A percentile compares a stretch with the other conserved stretches of the same genome.
phyloP scores from a whole-genome alignment of 495 filamentous ascomycete genomes.

The Aspergillus olivimuriae region DNA sequence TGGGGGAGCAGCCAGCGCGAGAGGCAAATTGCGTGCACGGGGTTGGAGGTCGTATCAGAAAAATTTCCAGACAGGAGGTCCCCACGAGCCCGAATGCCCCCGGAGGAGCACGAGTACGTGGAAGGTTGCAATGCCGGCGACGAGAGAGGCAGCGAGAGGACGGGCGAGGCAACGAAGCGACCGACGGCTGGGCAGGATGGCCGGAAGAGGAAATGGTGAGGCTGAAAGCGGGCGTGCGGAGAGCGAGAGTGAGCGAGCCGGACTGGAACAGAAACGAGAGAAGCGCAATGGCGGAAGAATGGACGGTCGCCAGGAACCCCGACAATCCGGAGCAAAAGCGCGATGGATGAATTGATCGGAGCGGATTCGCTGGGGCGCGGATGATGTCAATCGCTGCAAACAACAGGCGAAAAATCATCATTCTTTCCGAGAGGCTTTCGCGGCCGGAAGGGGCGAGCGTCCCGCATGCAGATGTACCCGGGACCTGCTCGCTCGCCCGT shows the following conservation, averaged over 20 bases:
- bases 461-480: no score
- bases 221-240: conserved; percentile 1
- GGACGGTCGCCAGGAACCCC: background rate
- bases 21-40: conserved; percentile 1
- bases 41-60: no score
- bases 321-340: background rate
- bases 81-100: background rate
- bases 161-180: background rate
- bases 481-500: background rate
- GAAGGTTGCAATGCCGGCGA: conserved; percentile 5
- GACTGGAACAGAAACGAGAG: background rate
- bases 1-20: background rate
- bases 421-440: no score
- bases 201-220: conserved; percentile 6
- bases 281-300: no score
- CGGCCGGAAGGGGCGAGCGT: no score
- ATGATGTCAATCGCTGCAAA: conserved; percentile 4
- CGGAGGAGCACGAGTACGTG: conserved; percentile 1
- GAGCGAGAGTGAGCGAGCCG: background rate
- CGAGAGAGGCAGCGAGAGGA: background rate
- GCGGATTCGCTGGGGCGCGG: background rate
- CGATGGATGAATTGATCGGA: no score
- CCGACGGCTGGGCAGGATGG: background rate
- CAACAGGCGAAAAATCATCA: background rate
- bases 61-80: no score